phyloP scores from a whole-genome alignment of 345 rosid genomes.

The Pugionium cornutum region DNA sequence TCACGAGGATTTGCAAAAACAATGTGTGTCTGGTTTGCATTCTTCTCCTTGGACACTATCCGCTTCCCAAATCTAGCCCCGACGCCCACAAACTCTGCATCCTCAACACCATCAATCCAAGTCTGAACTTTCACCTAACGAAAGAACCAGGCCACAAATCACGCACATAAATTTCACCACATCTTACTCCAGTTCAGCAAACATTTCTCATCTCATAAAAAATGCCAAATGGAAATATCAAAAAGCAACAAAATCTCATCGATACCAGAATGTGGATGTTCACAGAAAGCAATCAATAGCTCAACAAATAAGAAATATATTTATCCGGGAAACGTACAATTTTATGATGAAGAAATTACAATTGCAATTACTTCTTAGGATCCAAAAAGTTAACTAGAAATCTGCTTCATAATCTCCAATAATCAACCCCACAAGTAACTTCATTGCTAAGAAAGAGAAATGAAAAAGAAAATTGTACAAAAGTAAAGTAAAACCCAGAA shows the following conservation, averaged over 20 bases:
- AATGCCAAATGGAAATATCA: neutral
- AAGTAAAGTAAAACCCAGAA: slow-evolving; percentile 1
- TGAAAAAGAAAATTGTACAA: neutral
- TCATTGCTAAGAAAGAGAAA: neutral
- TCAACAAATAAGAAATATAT: slow-evolving; percentile 9
- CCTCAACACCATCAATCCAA: slow-evolving; percentile 76
- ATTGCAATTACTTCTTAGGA: neutral
- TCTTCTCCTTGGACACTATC: slow-evolving; percentile 92
- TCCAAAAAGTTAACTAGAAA: neutral
- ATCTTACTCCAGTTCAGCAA: neutral
- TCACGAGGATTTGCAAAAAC: slow-evolving; percentile 81
- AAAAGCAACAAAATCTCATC: slow-evolving; percentile 11
- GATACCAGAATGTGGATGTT: neutral
- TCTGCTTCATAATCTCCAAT: slow-evolving; percentile 2
- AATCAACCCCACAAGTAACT: slow-evolving; percentile 8
- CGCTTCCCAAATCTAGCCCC: slow-evolving; percentile 91
- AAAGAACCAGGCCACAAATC: slow-evolving; percentile 17
- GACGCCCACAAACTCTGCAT: slow-evolving; percentile 89
- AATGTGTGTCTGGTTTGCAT: slow-evolving; percentile 73
- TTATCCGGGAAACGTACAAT: neutral
- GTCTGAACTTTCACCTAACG: slow-evolving; percentile 95
- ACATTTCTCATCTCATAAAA: neutral
- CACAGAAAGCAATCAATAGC: neutral
- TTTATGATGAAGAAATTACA: neutral
- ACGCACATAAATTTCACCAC: slow-evolving; percentile 22